Base-by-base conservation (phyloP, 2,329 filamentous ascomycete genomes). In the Xylaria sp. region DNA sequence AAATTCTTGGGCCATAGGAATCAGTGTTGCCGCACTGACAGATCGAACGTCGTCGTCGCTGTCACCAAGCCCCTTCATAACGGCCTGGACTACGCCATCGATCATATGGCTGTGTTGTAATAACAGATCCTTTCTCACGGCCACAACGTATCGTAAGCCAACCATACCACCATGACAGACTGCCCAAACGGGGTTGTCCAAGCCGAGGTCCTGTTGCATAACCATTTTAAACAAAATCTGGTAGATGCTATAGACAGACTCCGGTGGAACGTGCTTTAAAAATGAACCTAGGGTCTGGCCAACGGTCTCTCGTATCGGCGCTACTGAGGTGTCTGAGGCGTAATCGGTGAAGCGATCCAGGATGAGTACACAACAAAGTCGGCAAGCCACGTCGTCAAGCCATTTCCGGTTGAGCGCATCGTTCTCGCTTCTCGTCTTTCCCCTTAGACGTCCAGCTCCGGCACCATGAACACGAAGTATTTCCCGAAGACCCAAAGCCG, bases 121-220 rank as follows among this genome's bases (percentile, higher is more conserved):
- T 5, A 99, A 83, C 2, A 99, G 77, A 69, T 97, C 94, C 65
- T 94, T 97, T 45, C 94, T 86, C 34, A 99, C 91, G 7, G 94
- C 94, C 24, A 99, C 94, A 43, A 99, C 85, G 68, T 99, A 99
- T 65, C 93, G 85, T 66, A 99, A 76, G 7, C 94, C 94, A 43
- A 97, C 92, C 94, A 99, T 99, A 58, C 94, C 94, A 62, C 94
- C 94, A 71, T 99, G 95, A 66, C 92, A 96, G 37, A 97, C 90
- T 55, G 96, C 91, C 94, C 94, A 99, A 24, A 92, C 82, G 13
- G 89, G 86, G 26, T 83, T 84, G 20, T 88, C 85, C 20, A 92
- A 76, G 37, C 86, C 83, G 19, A 94, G 76, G 62, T 96, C 90
- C 39, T 88, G 85, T 69, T 97, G 92, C 85, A 96, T 94, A 37